Evolutionary conservation across 139 green algal species (phyloP), one percentile per base, ranked within the genome.

Genomic region (Marvania coccoides): DNA sequence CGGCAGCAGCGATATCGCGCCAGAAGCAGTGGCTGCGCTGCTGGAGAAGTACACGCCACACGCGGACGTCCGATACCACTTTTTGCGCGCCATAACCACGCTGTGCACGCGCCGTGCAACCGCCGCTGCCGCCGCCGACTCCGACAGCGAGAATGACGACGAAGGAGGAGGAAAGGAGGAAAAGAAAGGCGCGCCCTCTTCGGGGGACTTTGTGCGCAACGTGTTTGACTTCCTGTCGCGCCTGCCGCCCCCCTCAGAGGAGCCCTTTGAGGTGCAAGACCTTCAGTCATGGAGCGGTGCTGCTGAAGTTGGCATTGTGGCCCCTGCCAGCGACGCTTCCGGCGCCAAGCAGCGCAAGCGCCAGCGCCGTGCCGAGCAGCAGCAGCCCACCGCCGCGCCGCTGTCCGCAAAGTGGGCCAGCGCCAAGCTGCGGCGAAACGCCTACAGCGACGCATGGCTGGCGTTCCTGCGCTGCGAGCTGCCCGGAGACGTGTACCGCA

Each of bases 391-490:
- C 4, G 19, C n/a, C 29, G 38, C 19, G 53, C 37, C 26, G 48
- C 61, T 30, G 36, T 36, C 28, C 3, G 57, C 60, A 26, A 74
- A 67, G 38, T 92, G 82, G 87, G 78, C 78, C 7, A 88, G 79
- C 33, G 3, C 62, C 13, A 76, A 81, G 54, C 48, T 74, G 40
- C 83, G 79, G 19, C 54, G 60, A 8, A 45, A 56, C 4, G 76
- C 77, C 3, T 69, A 67, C 38, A 87, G 80, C 2, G 80, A 86
- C 1, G 87, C 88, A 3, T 98, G 92, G 92, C 77, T 97, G 42
- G 70, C 81, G 3, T 71, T 97, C 38, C 81, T 98, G 60, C 47
- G 71, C 15, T 46, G 89, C 46, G 73, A 79, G 12, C 65, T 97
- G 19, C 88, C 91, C 0, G 40, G 67, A 0, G 87, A 91, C 54